Evolutionary conservation across 495 filamentous ascomycete genomes (phyloP).

Genomic region (Penicillium soppii): DNA sequence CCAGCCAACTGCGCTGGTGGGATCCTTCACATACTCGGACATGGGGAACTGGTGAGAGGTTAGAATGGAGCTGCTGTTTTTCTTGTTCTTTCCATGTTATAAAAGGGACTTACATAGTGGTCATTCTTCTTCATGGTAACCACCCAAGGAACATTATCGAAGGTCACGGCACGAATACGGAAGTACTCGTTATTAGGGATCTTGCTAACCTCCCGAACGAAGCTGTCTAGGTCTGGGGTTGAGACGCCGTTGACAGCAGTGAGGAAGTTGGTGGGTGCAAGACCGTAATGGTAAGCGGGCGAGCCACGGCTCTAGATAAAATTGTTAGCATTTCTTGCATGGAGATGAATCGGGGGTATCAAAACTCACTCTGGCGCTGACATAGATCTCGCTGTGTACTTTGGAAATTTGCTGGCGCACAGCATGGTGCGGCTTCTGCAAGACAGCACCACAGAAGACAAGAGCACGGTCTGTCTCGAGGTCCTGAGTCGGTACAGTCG

Average conservation of each 20-base stretch:
- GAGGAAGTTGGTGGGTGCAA: slow-evolving; percentile 96
- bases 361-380: slow-evolving; percentile 70
- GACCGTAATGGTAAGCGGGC: slow-evolving; percentile 87
- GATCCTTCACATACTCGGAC: slow-evolving; percentile 80
- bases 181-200: slow-evolving; percentile 98
- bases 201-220: slow-evolving; percentile 73
- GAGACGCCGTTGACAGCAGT: slow-evolving; percentile 87
- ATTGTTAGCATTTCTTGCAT: slow-evolving; percentile 11
- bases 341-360: background rate
- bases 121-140: slow-evolving; percentile 99
- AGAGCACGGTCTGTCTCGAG: slow-evolving; percentile 89
- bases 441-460: slow-evolving; percentile 90
- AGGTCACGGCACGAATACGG: slow-evolving; percentile 88
- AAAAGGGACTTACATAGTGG: slow-evolving; percentile 65
- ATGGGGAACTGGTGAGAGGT: slow-evolving; percentile 65
- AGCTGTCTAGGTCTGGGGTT: slow-evolving; percentile 76
- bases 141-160: slow-evolving; percentile 96
- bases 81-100: background rate
- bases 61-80: background rate
- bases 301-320: slow-evolving; percentile 62
- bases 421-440: slow-evolving; percentile 93
- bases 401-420: slow-evolving; percentile 96
- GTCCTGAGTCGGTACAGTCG: slow-evolving; percentile 85
- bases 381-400: slow-evolving; percentile 96
- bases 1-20: slow-evolving; percentile 63